Evolutionary conservation across 129 eudicot species (phyloP), one percentile per base, ranked within the genome.

Genomic region (Flaveria brownii): DNA sequence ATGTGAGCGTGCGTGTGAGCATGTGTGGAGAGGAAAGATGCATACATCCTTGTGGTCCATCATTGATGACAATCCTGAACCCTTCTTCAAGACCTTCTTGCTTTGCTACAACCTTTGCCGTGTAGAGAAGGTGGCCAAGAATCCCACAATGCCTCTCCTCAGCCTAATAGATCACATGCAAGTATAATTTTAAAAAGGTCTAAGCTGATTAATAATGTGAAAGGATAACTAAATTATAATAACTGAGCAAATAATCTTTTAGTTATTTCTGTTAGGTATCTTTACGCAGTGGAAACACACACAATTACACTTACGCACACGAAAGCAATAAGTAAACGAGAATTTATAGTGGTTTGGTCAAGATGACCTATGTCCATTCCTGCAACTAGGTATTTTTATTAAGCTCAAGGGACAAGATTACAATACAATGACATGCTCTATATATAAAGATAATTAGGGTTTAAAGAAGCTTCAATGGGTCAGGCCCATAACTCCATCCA

Each of bases 21-120:
- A 41, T 23, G 41, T 61, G 41, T 23, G 18, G 4, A 3, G 39
- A 70, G 16, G 20, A 73, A 16, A 2, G 17, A 28, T 71, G 71
- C 97, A 14, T 50, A 94, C 98, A 88, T 89, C 98, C 98, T n/a
- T 65, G 70, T 59, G 98, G 97, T 43, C 98, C 98, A 39, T 94
- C 98, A 52, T 94, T 94, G 70, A 94, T 94, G 77, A 94, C 98
- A 57, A 91, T 63, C 77, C 98, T 91, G 90, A 42, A 94, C 50
- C 98, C 98, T 22, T 91, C 89, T 17, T 86, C 93, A 70, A 94
- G 98, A 71, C 96, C 97, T 87, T 94, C 98, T 83, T 91, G 97
- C 77, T 94, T 91, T 47, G 98, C 98, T 17, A 94, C 87, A 55
- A 91, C 90, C 84, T 94, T 94, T 42, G 96, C 98, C 13, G 91